phyloP scores from a whole-genome alignment of 768 basidiomycete genomes.

The Amanita rubescens region DNA sequence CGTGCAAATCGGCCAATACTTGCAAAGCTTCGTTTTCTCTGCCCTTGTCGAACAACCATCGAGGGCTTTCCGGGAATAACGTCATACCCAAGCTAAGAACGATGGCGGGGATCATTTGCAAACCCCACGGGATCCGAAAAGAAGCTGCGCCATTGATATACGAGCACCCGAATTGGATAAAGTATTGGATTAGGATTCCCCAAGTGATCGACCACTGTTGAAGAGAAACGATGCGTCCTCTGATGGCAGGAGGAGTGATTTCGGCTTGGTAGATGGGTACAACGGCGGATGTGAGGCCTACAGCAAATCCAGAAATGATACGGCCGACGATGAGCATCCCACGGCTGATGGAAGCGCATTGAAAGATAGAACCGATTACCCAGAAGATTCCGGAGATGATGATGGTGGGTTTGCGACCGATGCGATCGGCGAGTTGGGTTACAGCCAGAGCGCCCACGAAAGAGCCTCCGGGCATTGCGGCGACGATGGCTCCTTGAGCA shows the following conservation, averaged over 20 bases:
- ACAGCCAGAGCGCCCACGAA: conserved; percentile 60
- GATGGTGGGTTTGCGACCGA: conserved; percentile 62
- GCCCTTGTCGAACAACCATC: conserved; percentile 61
- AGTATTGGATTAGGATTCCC: conserved; percentile 73
- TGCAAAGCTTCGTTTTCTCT: conserved; percentile 58
- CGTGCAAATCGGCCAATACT: conserved; percentile 71
- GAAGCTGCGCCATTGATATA: conserved; percentile 64
- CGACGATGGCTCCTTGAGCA: conserved; percentile 69
- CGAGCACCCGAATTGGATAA: conserved; percentile 69
- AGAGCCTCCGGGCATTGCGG: conserved; percentile 72
- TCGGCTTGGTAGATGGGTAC: conserved; percentile 75
- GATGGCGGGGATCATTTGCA: conserved; percentile 75
- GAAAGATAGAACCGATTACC: conserved; percentile 67
- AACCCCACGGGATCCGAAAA: conserved; percentile 75
- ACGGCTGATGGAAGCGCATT: conserved; percentile 56
- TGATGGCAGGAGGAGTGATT: conserved; percentile 60
- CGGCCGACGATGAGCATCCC: conserved; percentile 72
- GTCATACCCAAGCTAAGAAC: conserved; percentile 62
- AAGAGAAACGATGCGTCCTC: conserved; percentile 67
- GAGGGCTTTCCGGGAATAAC: conserved; percentile 62
- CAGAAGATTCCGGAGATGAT: conserved; percentile 63
- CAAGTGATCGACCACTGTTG: conserved; percentile 81
- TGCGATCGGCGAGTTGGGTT: conserved; percentile 51
- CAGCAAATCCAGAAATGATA: conserved; percentile 59
- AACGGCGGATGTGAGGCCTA: conserved; percentile 57